A percentile compares a stretch with the other conserved stretches of the same genome.
Conservation (phyloP, 176 grass and related monocot species). For the Raddia guianensis region DNA sequence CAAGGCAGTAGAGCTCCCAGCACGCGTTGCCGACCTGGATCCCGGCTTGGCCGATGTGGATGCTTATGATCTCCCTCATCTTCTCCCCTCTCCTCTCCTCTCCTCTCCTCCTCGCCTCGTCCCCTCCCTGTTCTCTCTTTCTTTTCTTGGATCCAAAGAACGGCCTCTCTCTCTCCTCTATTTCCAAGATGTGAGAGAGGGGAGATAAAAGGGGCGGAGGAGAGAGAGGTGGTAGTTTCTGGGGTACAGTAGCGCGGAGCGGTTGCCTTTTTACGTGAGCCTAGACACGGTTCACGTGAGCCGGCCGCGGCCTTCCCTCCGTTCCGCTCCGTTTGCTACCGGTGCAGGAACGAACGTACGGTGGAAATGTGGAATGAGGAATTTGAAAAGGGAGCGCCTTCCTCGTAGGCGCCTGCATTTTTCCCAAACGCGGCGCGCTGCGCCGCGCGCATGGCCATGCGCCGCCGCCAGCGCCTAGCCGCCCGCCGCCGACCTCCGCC, state of each 20-base stretch:
- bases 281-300: slow-evolving; percentile 29
- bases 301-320: neutral
- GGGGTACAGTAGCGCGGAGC: neutral
- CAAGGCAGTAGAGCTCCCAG: slow-evolving; percentile 97
- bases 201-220: slow-evolving; percentile 48
- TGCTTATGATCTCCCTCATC: slow-evolving; percentile 97
- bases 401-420: too few relatives aligned
- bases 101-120: too few relatives aligned
- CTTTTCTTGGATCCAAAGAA: slow-evolving; percentile 16
- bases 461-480: too few relatives aligned
- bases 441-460: too few relatives aligned
- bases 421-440: too few relatives aligned
- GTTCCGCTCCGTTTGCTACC: neutral
- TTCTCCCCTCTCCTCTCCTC: slow-evolving; percentile 2
- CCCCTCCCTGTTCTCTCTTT: neutral
- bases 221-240: slow-evolving; percentile 5
- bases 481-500: too few relatives aligned
- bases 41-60: slow-evolving; percentile 92
- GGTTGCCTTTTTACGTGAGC: slow-evolving; percentile 33
- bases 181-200: slow-evolving; percentile 55
- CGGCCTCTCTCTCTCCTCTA: slow-evolving; percentile 24
- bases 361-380: too few relatives aligned
- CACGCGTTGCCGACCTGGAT: slow-evolving; percentile 94
- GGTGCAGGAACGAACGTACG: too few relatives aligned
- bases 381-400: too few relatives aligned